Conservation (phyloP, 1,284 basidiomycete species). For the Sphaerobolus stellatus region DNA sequence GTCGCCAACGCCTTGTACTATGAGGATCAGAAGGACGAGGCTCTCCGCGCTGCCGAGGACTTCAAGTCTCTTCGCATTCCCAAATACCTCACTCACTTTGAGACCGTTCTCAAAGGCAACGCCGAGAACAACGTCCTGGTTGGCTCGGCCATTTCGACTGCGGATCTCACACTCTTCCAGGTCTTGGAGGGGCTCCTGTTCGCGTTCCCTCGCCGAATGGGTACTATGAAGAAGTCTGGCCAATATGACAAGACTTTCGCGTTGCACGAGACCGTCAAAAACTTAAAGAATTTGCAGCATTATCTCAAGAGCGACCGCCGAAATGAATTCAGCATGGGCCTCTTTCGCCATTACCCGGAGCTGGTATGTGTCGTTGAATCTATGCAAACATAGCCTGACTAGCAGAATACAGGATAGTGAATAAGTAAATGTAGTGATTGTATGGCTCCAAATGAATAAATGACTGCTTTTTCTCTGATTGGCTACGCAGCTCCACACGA, state of each 20-base stretch:
- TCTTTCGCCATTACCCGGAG: slow-evolving; percentile 49
- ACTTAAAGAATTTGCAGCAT: slow-evolving; percentile 34
- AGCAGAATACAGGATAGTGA: too few species aligned
- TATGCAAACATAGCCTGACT: too few species aligned
- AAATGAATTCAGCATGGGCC: slow-evolving; percentile 37
- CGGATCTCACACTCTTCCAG: slow-evolving; percentile 50
- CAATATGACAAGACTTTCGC: slow-evolving; percentile 36
- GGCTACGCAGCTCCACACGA: too few species aligned
- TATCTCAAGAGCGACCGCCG: slow-evolving; percentile 45
- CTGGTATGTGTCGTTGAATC: slow-evolving; percentile 34
- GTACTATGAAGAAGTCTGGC: slow-evolving; percentile 22
- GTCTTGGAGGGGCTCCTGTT: slow-evolving; percentile 39
- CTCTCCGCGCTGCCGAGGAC: slow-evolving; percentile 33
- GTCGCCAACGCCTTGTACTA: slow-evolving; percentile 39
- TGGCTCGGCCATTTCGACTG: slow-evolving; percentile 40
- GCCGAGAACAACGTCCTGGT: slow-evolving; percentile 37
- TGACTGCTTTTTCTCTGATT: too few species aligned
- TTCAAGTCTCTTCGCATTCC: slow-evolving; percentile 45
- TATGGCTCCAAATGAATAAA: too few species aligned
- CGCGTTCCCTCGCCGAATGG: slow-evolving; percentile 46
- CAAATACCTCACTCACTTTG: slow-evolving; percentile 46
- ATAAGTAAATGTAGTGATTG: too few species aligned
- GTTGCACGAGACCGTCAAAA: slow-evolving; percentile 31
- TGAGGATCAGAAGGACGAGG: slow-evolving; percentile 48
- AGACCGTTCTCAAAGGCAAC: slow-evolving; percentile 35